Base-by-base conservation (phyloP, 139 green algal species). In the Tetradesmus lagerheimii region DNA sequence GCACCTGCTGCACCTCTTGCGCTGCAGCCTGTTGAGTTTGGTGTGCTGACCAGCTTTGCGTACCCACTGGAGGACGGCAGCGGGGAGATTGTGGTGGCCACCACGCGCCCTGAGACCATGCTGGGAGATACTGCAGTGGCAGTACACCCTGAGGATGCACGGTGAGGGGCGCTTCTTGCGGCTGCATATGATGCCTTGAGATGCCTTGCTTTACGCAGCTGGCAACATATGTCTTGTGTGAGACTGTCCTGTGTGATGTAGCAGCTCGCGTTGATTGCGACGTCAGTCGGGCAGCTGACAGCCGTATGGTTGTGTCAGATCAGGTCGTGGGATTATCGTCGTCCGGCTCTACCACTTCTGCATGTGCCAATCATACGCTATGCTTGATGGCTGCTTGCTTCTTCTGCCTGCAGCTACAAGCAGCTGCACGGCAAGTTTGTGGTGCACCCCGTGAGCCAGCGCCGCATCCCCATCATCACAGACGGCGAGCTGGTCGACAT, bases 401-500 rank as follows among this genome's bases (percentile, higher is more conserved):
- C 2, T 11, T 14, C 37, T 18, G 6, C 41, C n/a, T 67, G 50
- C 84, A 93, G 92, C 47, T 99, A 98, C 92, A 95, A 92, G 53
- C 84, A 97, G 82, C 91, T 98, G 57, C 93, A 98, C 38, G 97
- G 96, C 84, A 98, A 96, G 93, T 88, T 94, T 85, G 93, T 97
- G 38, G 89, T 99, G 37, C 97, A 99, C 87, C 98, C 98, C 1
- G 89, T 99, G n/a, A 95, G 94, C 87, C 95, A 95, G 20, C 94
- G 98, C 27, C 91, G 91, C 45, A 96, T 99, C 81, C 98, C 98
- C 77, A 97, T 99, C 94, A 98, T 99, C 89, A 93, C 86, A 71
- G 98, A 99, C 90, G 94, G 96, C 0, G 97, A 99, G 94, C 95
- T 99, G 64, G 98, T 99, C 34, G 98, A 99, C 93, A 98, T 98